A percentile compares a stretch with the other conserved stretches of the same genome.
phyloP scores from a whole-genome alignment of 1,284 basidiomycete species.

The Ustilago curta region DNA sequence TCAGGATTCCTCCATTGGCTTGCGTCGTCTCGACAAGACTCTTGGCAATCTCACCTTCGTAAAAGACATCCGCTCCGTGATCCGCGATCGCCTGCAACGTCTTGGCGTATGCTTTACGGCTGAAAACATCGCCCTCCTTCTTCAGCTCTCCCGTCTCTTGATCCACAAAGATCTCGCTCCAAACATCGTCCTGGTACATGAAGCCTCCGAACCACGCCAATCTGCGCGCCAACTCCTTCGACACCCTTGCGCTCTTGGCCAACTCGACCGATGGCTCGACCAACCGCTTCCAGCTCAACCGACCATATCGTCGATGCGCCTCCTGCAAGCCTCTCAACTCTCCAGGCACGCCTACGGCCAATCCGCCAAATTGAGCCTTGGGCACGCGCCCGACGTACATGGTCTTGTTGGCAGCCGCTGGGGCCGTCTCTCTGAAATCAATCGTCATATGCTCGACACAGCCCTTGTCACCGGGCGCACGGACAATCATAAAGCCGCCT shows the following conservation, averaged over 20 bases:
- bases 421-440: slow-evolving; percentile 71
- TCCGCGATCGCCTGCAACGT: slow-evolving; percentile 58
- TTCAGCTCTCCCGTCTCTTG: slow-evolving; percentile 71
- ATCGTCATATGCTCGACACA: slow-evolving; percentile 67
- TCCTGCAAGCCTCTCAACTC: slow-evolving; percentile 68
- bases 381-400: slow-evolving; percentile 64
- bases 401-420: slow-evolving; percentile 70
- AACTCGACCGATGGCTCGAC: slow-evolving; percentile 64
- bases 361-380: slow-evolving; percentile 56
- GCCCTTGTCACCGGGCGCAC: slow-evolving; percentile 47
- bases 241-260: slow-evolving; percentile 58
- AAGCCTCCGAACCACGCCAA: slow-evolving; percentile 69
- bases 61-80: slow-evolving; percentile 61
- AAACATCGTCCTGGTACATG: slow-evolving; percentile 62
- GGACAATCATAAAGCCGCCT: slow-evolving; percentile 64
- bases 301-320: slow-evolving; percentile 62
- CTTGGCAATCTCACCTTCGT: slow-evolving; percentile 80
- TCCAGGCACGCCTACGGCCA: slow-evolving; percentile 68
- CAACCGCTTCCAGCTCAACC: slow-evolving; percentile 64
- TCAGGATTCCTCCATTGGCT: slow-evolving; percentile 79
- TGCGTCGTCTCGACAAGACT: slow-evolving; percentile 78
- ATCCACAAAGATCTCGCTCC: slow-evolving; percentile 71
- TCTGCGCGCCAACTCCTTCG: slow-evolving; percentile 52
- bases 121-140: slow-evolving; percentile 55
- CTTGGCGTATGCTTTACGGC: slow-evolving; percentile 50